These are phyloP conservation scores for Diplodia scrobiculata DNA, from an alignment of 2,329 filamentous ascomycete genomes.

Conservation along the genomic window DNA sequence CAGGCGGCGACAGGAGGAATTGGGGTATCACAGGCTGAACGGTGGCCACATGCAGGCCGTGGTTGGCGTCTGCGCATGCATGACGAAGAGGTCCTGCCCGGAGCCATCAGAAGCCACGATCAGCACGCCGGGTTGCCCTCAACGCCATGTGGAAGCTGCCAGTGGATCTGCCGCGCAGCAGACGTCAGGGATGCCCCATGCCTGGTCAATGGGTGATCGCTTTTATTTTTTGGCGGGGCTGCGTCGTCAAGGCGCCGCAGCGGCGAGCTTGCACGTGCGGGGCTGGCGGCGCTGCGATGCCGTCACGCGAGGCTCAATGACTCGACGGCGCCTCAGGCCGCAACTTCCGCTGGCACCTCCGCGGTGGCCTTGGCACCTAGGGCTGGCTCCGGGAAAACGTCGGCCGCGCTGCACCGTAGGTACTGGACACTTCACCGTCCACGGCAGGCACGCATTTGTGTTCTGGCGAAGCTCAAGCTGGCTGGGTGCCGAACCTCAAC, in stretches of 20 bases:
- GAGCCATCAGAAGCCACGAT: slow-evolving; percentile 14
- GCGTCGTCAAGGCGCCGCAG: slow-evolving; percentile 5
- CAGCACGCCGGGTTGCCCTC: slow-evolving; percentile 7
- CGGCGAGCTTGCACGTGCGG: slow-evolving; percentile 14
- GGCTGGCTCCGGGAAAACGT: slow-evolving; percentile 4
- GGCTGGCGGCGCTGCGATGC: neutral
- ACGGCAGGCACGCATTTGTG: slow-evolving; percentile 11
- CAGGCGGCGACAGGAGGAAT: slow-evolving; percentile 21
- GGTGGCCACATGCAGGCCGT: slow-evolving; percentile 27
- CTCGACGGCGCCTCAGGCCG: slow-evolving; percentile 21
- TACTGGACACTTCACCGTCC: slow-evolving; percentile 26
- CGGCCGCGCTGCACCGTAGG: neutral
- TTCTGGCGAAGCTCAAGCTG: slow-evolving; percentile 23
- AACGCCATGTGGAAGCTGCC: neutral
- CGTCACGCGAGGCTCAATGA: slow-evolving; percentile 16
- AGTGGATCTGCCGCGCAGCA: slow-evolving; percentile 14
- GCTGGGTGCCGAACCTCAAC: slow-evolving; percentile 15
- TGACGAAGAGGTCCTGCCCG: slow-evolving; percentile 18
- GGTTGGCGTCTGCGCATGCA: slow-evolving; percentile 28
- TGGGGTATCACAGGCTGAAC: slow-evolving; percentile 27
- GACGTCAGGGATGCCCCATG: slow-evolving; percentile 17
- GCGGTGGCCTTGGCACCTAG: slow-evolving; percentile 6
- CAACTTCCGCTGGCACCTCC: neutral
- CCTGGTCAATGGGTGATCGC: slow-evolving; percentile 9
- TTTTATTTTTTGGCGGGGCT: slow-evolving; percentile 22